Conservation (phyloP, 2,329 filamentous ascomycete species). For the Gaeumannomyces sp. region DNA sequence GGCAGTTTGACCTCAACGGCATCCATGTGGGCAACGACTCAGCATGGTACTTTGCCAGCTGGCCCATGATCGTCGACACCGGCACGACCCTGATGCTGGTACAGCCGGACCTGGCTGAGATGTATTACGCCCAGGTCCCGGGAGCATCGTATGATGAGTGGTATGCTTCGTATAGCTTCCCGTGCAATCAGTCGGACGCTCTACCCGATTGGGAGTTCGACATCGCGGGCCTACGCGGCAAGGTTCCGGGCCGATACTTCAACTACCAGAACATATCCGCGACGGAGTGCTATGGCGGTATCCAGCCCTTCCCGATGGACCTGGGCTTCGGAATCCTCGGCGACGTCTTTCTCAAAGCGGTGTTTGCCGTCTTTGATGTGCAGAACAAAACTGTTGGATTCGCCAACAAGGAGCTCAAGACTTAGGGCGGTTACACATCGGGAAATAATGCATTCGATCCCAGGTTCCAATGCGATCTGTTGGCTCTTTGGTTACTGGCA, state of each 20-base stretch:
- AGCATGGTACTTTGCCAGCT: conserved; percentile 31
- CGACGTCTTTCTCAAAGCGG: conserved; percentile 71
- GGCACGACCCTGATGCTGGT: conserved; percentile 62
- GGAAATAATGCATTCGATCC: too few species aligned
- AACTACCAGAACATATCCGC: conserved; percentile 42
- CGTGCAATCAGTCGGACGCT: conserved; percentile 35
- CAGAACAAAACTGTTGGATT: conserved; percentile 39
- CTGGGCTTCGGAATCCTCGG: conserved; percentile 61
- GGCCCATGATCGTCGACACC: conserved; percentile 58
- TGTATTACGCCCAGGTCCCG: conserved; percentile 53
- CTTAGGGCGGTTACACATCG: conserved; percentile 3
- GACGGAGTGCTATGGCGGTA: conserved; percentile 65
- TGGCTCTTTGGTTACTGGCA: too few species aligned
- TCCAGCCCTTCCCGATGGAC: conserved; percentile 51
- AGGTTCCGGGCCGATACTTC: conserved; percentile 44
- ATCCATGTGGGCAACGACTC: conserved; percentile 27
- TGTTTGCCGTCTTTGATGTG: conserved; percentile 67
- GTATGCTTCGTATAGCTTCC: conserved; percentile 45
- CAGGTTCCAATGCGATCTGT: too few species aligned
- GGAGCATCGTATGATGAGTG: conserved; percentile 41
- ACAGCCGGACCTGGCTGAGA: conserved; percentile 45
- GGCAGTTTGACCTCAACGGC: conserved; percentile 30
- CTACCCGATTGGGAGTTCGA: conserved; percentile 48
- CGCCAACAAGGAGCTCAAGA: conserved; percentile 34
- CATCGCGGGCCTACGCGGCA: conserved; percentile 38